phyloP scores from a whole-genome alignment of 495 filamentous ascomycete species.

The Tuber umbilicatum region DNA sequence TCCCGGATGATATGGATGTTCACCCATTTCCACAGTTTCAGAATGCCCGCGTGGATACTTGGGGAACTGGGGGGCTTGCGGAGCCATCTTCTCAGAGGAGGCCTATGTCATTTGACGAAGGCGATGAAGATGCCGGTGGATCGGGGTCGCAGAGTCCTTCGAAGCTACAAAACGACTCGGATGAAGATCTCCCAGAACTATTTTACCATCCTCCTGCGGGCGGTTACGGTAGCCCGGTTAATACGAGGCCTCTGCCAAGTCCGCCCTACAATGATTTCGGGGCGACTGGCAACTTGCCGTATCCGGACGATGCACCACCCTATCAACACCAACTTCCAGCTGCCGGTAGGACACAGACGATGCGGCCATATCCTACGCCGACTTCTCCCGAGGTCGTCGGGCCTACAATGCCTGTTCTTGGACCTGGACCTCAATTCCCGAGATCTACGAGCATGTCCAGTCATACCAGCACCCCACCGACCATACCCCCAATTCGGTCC shows the following conservation, averaged over 20 bases:
- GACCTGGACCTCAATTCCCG: constrained; percentile 52
- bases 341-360: constrained; percentile 8
- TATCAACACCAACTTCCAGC: constrained; percentile 20
- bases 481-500: constrained; percentile 75
- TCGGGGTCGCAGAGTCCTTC: constrained; percentile 47
- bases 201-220: constrained; percentile 71
- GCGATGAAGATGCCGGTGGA: constrained; percentile 68
- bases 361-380: constrained; percentile 22
- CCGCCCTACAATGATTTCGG: constrained; percentile 30
- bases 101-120: constrained; percentile 87
- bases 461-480: constrained; percentile 70
- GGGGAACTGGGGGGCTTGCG: constrained; percentile 76
- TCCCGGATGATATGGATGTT: constrained; percentile 50
- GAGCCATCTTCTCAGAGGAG: constrained; percentile 58
- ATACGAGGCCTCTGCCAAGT: constrained; percentile 35
- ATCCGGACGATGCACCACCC: constrained; percentile 29
- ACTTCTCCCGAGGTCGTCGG: constrained; percentile 21
- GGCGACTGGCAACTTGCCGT: constrained; percentile 23
- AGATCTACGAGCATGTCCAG: constrained; percentile 78
- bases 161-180: constrained; percentile 32
- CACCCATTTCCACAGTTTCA: constrained; percentile 57
- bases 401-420: constrained; percentile 23
- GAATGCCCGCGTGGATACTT: constrained; percentile 64
- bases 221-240: constrained; percentile 22
- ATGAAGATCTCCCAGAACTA: constrained; percentile 69